A percentile compares a stretch with the other conserved stretches of the same genome.
Conservation (phyloP, 345 rosid species). For the Linum usitatissimum region DNA sequence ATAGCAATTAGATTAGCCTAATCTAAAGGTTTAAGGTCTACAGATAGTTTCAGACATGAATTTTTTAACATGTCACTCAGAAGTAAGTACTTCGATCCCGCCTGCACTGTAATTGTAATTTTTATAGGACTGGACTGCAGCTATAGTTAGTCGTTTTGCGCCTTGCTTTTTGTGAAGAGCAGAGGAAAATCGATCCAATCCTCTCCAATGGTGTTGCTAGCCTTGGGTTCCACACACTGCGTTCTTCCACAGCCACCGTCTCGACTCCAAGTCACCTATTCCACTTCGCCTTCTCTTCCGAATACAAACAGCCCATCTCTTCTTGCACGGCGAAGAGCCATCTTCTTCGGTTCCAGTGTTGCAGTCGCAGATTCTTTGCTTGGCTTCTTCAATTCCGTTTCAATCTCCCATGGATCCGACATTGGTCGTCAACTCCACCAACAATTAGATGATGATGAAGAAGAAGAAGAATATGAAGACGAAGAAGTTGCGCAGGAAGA, state of each 20-base stretch:
- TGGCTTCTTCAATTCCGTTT: constrained; percentile 12
- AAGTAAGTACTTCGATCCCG: too few species aligned
- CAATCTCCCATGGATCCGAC: constrained; percentile 24
- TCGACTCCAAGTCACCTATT: neutral
- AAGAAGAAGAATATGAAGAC: constrained; percentile 39
- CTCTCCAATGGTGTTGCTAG: neutral
- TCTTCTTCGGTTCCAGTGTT: constrained; percentile 33
- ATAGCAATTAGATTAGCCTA: too few species aligned
- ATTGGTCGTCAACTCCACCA: constrained; percentile 31
- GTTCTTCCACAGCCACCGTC: neutral
- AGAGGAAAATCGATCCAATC: neutral
- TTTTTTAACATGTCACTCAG: too few species aligned
- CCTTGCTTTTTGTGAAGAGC: too few species aligned
- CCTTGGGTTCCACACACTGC: constrained; percentile 10
- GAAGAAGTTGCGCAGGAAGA: constrained; percentile 63
- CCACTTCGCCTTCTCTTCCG: constrained; percentile 21
- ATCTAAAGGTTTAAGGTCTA: too few species aligned
- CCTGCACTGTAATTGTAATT: too few species aligned
- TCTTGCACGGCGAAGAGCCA: constrained; percentile 33
- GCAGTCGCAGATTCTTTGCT: constrained; percentile 26
- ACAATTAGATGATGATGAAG: constrained; percentile 54
- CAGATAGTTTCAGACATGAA: too few species aligned
- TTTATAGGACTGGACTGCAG: too few species aligned
- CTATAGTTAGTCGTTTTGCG: too few species aligned
- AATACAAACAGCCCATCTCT: constrained; percentile 1